These are phyloP conservation scores for Xylaria intraflava DNA, from an alignment of 495 filamentous ascomycete genomes.

Conservation along the genomic window DNA sequence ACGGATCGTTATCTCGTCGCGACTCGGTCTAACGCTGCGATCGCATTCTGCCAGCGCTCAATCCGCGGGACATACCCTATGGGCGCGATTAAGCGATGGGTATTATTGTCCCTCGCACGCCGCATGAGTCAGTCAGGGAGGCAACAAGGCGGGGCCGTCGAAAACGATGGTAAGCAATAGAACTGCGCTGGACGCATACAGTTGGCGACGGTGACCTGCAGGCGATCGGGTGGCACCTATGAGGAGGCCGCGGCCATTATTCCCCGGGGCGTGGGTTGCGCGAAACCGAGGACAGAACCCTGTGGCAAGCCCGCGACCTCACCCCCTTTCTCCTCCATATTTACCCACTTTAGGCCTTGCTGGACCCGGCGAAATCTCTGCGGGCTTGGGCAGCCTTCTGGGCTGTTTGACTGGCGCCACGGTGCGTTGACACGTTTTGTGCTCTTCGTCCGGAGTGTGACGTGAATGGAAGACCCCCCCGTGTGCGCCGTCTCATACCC, in stretches of 20 bases:
- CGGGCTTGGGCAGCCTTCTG: slow-evolving; percentile 1
- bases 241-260: background rate
- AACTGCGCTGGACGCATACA: too few relatives aligned
- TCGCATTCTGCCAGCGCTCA: too few relatives aligned
- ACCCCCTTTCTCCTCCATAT: background rate
- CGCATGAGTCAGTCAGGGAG: too few relatives aligned
- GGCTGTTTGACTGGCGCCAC: background rate
- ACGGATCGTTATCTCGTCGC: too few relatives aligned
- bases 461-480: background rate
- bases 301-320: background rate
- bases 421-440: background rate
- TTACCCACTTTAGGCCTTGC: background rate
- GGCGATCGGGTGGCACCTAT: background rate
- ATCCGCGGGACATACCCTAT: too few relatives aligned
- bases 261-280: background rate
- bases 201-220: too few relatives aligned
- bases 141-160: too few relatives aligned
- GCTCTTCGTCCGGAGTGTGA: too few relatives aligned
- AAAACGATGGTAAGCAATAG: too few relatives aligned
- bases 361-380: background rate
- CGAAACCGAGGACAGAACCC: background rate
- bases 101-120: too few relatives aligned
- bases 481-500: background rate
- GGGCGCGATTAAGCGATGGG: too few relatives aligned
- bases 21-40: too few relatives aligned